Evolutionary conservation across 192 early-diverging fungal species (phyloP), one percentile per base, ranked within the genome.

Genomic region (Mycoemilia scoparia): DNA sequence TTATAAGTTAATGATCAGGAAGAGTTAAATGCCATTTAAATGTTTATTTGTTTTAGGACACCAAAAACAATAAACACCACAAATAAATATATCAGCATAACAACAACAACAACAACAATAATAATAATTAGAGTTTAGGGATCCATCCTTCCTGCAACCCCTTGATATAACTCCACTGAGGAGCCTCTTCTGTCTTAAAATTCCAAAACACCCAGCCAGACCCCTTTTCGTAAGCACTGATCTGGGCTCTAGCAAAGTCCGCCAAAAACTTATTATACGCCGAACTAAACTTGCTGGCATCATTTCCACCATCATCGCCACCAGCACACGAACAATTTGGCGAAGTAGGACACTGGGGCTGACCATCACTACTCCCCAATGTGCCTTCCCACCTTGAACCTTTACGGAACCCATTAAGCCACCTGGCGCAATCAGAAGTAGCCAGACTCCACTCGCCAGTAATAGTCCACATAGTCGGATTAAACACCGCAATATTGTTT

Each of bases 201-300:
- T 72, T 77, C 77, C 77, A 81, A 23, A 67, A 81, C 41, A 73
- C 71, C 75, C 77, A 81, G 0, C 75, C 77, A 30, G 62, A 48
- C 7, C 70, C 60, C n/a, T 40, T 42, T 43, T 78, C 74, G 36
- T 70, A 82, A 0, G 79, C 67, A 40, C 77, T 73, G 48, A 78
- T 60, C 32, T 82, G 79, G 0, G 67, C 58, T 24, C 62, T 58
- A 40, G 70, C 60, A 45, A 74, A 79, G 32, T 66, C 51, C 2
- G 45, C 45, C 7, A 73, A 42, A 32, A 77, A 77, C 2, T 31
- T 34, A 5, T 69, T 69, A 22, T 73, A 70, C 2, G 53, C 36
- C 8, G 46, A 10, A 15, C 43, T 50, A 49, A 55, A 81, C 8
- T 47, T 45, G 2, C 39, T 24, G n/a, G 52, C 66, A 4, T 54